Evolutionary conservation across 352 stramenopile species (phyloP), one percentile per base, ranked within the genome.

Genomic region (Phytophthora tubulina): DNA sequence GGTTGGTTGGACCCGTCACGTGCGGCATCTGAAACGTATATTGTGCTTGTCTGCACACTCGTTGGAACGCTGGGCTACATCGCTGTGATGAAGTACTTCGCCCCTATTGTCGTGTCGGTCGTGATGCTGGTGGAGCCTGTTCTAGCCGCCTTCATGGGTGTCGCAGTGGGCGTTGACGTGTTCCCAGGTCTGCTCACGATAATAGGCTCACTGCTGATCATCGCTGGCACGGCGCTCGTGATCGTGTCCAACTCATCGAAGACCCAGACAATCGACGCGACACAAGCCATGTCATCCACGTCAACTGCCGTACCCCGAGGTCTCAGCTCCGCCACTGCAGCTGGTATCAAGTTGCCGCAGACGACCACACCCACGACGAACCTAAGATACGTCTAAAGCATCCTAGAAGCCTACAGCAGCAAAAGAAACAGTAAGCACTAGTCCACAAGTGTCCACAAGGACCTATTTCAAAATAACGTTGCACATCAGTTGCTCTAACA

Each of bases 11-110:
- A 90, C 64, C 72, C 73, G n/a, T 85, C 75, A 9, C 84, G 89
- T 17, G 67, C 94, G n/a, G 65, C 76, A 44, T 84, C 89, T 2
- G 91, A 97, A 71, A 56, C 93, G 6, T 97, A 94, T 51, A 86
- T 97, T 55, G 90, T 95, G 11, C 49, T 97, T 30, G 80, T 97
- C 17, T 97, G 92, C 61, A 97, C 93, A 38, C 75, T 95, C 11
- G 63, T 97, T 0, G 91, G 92, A 56, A 96, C 89, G 10, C 85
- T 95, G 45, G 91, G 91, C 10, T 98, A 96, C 64, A 70, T 98
- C 46, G 81, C 81, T 3, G 88, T 94, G 10, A 91, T 98, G 83
- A 97, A 98, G 59, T 97, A 98, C 75, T 98, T 98, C 48, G 88
- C 95, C 46, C 82, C 91, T 30, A 92, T 98, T 55, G 91, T 97